phyloP scores from a whole-genome alignment of 192 early-diverging fungal species.

The Dissophora globulifera region DNA sequence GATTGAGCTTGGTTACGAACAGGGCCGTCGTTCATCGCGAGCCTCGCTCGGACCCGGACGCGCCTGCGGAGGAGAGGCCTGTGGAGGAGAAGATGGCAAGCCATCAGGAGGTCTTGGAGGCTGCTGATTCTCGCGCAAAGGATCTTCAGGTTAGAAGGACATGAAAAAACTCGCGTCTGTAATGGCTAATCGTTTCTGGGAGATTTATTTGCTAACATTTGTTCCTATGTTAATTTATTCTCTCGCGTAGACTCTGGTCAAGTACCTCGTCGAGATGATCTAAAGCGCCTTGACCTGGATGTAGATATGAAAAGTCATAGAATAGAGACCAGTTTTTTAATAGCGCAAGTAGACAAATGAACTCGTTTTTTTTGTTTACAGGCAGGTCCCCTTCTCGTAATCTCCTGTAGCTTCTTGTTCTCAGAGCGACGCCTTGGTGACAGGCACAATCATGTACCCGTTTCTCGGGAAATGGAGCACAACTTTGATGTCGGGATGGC shows the following conservation, averaged over 20 bases:
- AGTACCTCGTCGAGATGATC: conserved; percentile 52
- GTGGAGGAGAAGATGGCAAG: conserved; percentile 60
- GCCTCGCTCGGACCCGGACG: conserved; percentile 57
- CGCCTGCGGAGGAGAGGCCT: conserved; percentile 39
- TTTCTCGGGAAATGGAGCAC: conserved; percentile 39
- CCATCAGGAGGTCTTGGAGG: conserved; percentile 79
- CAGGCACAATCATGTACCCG: conserved; percentile 33
- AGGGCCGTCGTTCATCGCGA: conserved; percentile 60
- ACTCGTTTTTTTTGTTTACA: no score
- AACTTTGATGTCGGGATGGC: conserved; percentile 13
- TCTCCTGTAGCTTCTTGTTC: no score
- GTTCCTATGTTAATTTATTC: neutral
- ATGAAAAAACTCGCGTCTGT: neutral
- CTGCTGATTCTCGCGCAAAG: conserved; percentile 58
- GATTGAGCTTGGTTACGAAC: conserved; percentile 84
- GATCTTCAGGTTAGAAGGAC: conserved; percentile 66
- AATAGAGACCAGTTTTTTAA: no score
- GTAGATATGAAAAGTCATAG: no score
- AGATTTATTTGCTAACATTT: neutral
- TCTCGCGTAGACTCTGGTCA: conserved; percentile 38
- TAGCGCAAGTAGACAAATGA: no score
- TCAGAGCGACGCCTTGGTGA: conserved; percentile 16
- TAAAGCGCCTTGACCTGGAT: no score
- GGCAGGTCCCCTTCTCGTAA: no score
- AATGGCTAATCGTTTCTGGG: neutral